Conservation (phyloP, 306 rosid genomes). For the Quercus gilva region DNA sequence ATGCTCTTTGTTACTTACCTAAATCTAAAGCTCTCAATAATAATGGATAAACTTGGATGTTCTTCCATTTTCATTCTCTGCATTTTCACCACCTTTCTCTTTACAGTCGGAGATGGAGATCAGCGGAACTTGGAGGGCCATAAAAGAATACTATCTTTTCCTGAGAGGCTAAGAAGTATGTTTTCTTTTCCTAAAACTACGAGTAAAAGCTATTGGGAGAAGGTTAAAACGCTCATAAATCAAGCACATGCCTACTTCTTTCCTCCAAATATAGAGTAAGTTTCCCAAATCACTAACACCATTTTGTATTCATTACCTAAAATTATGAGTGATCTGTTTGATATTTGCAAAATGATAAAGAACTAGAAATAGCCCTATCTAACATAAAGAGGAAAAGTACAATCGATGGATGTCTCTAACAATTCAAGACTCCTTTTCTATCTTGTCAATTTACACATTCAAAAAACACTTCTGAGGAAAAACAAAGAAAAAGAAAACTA, state of each 20-base stretch:
- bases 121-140: not conserved
- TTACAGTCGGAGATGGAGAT: not conserved
- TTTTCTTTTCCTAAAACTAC: not conserved
- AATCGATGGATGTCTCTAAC: no score
- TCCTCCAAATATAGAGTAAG: slow-evolving; percentile 41
- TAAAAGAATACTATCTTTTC: not conserved
- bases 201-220: slow-evolving; percentile 8
- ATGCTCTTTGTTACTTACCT: not conserved
- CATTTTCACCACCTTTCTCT: not conserved
- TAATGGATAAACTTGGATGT: not conserved
- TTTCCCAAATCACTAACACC: not conserved
- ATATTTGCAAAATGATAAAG: no score
- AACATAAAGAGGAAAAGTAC: no score
- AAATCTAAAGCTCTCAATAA: not conserved
- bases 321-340: not conserved
- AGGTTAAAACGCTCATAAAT: not conserved
- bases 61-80: not conserved
- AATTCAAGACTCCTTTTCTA: no score
- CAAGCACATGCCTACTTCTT: slow-evolving; percentile 9
- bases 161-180: slow-evolving; percentile 4
- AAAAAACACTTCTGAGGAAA: no score
- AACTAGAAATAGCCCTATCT: no score
- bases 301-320: not conserved
- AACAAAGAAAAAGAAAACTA: no score
- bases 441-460: no score